phyloP scores from a whole-genome alignment of 768 basidiomycete genomes.

The Hydnomerulius pinastri region DNA sequence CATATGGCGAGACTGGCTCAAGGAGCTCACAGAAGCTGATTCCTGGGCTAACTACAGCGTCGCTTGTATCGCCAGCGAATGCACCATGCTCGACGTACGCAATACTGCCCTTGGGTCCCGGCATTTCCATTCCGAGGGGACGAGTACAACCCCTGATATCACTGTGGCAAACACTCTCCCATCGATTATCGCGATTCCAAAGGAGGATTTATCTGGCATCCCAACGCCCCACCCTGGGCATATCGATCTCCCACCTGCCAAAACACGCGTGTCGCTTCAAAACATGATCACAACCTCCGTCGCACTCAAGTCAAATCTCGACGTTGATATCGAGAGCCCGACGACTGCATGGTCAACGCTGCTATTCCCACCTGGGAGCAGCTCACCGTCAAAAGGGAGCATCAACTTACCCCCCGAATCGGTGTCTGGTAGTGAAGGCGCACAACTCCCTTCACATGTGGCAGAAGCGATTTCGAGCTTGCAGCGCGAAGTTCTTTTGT shows the following conservation, averaged over 20 bases:
- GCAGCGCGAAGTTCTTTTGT: conserved; percentile 73
- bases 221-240: conserved; percentile 37
- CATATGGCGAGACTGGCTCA: conserved; percentile 61
- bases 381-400: conserved; percentile 26
- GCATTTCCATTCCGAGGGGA: not conserved
- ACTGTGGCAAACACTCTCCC: conserved; percentile 2
- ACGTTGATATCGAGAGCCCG: conserved; percentile 59
- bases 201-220: conserved; percentile 22
- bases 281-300: conserved; percentile 76
- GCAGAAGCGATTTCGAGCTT: conserved; percentile 67
- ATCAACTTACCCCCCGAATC: conserved; percentile 22
- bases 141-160: conserved; percentile 2
- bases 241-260: conserved; percentile 34
- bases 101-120: conserved; percentile 55
- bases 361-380: conserved; percentile 40
- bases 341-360: conserved; percentile 51
- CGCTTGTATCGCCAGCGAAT: conserved; percentile 64
- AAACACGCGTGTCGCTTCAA: conserved; percentile 57
- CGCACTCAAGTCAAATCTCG: conserved; percentile 68
- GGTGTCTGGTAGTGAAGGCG: conserved; percentile 5
- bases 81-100: conserved; percentile 64
- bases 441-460: conserved; percentile 47
- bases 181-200: conserved; percentile 15
- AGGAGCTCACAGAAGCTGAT: conserved; percentile 63
- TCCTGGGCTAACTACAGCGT: conserved; percentile 70